Base-by-base conservation (phyloP, 2,329 filamentous ascomycete genomes). In the Albifimbria verrucaria region DNA sequence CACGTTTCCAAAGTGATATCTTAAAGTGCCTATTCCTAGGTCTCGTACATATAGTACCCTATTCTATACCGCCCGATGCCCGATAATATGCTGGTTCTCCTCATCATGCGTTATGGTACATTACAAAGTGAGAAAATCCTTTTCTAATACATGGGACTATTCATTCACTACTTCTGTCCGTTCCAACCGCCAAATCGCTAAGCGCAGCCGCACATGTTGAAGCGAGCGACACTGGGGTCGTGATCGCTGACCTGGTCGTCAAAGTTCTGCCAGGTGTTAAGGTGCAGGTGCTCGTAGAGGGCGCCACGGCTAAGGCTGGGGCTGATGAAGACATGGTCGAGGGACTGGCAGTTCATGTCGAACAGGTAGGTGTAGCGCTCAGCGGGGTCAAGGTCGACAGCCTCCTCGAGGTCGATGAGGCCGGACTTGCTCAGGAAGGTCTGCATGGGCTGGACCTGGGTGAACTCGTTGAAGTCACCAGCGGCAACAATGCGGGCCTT, bases 391-490 rank as follows among this genome's bases (percentile, higher is more conserved):
- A 83, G 77, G 5, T 72, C 72, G 4, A 74, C 78, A 1, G 80
- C 82, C 5, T 79, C 83, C 59, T 90, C 86, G 2, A 89, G 70
- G 57, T 89, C 85, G 28, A 75, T 59, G 45, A 90, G 72, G 2
- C 79, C 77, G 0, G 82, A 86, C 20, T 76, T 71, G 3, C 67
- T 56, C 1, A 72, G 62, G 57, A 89, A 88, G 2, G 70, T 71
- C 55, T 75, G 65, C 48, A 89, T 67, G 2, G 87, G 86, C 65
- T 76, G 62, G 10, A 84, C 85, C 56, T 85, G 85, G 5, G 78
- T 65, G 64, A 88, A 90, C 66, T 90, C 87, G 74, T 90, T 90
- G 65, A 86, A 90, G 69, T 90, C 87, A 23, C 87, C 87, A 0
- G 82, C 79, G 2, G 77, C 71, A 54, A 90, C 77, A 58, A 90